phyloP scores from a whole-genome alignment of 2,329 filamentous ascomycete species.

The Aspergillus sergii region DNA sequence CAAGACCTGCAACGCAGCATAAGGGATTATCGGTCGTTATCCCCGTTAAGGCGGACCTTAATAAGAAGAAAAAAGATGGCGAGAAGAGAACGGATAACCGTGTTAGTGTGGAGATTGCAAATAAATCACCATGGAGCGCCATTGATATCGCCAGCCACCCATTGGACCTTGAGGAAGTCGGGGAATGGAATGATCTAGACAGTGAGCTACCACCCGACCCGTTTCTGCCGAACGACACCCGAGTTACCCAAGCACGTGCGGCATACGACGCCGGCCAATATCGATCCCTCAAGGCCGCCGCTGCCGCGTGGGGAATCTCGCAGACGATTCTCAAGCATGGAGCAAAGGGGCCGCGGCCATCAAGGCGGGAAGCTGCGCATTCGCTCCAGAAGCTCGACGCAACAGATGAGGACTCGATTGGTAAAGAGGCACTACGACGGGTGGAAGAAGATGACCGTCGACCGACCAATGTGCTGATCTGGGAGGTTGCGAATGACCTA shows the following conservation, averaged over 20 bases:
- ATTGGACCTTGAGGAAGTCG: background rate
- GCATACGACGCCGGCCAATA: background rate
- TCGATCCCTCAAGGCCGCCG: background rate
- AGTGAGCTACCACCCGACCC: background rate
- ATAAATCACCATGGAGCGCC: background rate
- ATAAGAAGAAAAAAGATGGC: background rate
- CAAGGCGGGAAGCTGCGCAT: background rate
- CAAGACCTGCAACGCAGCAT: background rate
- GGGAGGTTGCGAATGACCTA: background rate
- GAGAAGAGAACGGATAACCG: background rate
- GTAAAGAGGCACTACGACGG: background rate
- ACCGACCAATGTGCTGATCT: background rate
- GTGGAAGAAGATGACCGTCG: background rate
- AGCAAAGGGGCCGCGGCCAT: background rate
- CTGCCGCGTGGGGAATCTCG: background rate
- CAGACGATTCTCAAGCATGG: background rate
- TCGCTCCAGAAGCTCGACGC: background rate
- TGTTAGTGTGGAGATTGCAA: background rate
- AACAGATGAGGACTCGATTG: background rate
- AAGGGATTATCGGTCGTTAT: background rate
- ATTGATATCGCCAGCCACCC: background rate
- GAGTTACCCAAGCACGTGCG: background rate
- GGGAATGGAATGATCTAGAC: background rate
- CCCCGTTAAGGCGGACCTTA: background rate
- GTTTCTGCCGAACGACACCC: background rate